A percentile compares a stretch with the other conserved stretches of the same genome.
Conservation (phyloP, 306 rosid genomes). For the Erythrophleum fordii region DNA sequence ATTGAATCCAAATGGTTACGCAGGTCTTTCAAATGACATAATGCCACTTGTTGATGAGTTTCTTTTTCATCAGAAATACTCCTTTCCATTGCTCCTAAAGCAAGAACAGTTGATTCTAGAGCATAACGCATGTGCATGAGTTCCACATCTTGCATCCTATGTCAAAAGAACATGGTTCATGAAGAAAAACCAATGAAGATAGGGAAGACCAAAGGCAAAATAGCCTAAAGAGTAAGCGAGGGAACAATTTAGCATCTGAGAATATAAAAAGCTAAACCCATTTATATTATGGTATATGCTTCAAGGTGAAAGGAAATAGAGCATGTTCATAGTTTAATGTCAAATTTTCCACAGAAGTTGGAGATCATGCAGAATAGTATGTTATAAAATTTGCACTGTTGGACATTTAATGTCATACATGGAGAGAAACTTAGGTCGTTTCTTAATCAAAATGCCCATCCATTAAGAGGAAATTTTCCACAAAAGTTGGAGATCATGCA, state of each 20-base stretch:
- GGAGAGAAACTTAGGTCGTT: slow-evolving; percentile 23
- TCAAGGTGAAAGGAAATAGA: background rate
- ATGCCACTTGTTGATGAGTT: slow-evolving; percentile 57
- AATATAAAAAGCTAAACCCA: background rate
- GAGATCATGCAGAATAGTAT: background rate
- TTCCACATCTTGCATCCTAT: slow-evolving; percentile 93
- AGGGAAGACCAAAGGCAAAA: slow-evolving; percentile 26
- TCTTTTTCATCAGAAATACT: slow-evolving; percentile 56
- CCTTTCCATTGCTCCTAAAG: slow-evolving; percentile 85
- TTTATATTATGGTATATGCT: background rate
- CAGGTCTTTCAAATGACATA: slow-evolving; percentile 77
- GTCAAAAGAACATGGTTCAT: slow-evolving; percentile 29
- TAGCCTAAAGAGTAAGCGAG: slow-evolving; percentile 1
- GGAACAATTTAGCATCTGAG: background rate
- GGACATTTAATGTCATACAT: slow-evolving; percentile 1
- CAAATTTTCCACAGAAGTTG: slow-evolving; percentile 3
- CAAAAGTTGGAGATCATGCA: background rate
- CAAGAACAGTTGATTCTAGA: slow-evolving; percentile 84
- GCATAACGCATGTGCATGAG: slow-evolving; percentile 99
- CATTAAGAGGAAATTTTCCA: too few species aligned
- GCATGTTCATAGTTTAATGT: background rate
- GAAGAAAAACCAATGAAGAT: slow-evolving; percentile 42
- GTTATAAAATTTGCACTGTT: slow-evolving; percentile 1
- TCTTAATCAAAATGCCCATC: slow-evolving; percentile 7
- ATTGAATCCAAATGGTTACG: slow-evolving; percentile 88